phyloP scores from a whole-genome alignment of 2,329 filamentous ascomycete species.

The Aureobasidium sp. region DNA sequence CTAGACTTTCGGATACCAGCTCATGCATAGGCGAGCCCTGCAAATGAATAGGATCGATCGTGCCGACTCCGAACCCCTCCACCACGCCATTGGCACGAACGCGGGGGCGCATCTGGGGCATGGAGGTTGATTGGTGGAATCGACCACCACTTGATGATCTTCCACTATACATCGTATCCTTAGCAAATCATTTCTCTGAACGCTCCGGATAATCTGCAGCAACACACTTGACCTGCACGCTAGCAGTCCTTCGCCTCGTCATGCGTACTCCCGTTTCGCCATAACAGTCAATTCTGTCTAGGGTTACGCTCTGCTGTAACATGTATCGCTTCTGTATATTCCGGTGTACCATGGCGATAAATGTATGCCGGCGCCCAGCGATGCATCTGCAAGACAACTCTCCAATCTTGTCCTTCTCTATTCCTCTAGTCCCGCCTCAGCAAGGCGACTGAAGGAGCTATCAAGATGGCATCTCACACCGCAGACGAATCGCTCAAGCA shows the following conservation, averaged over 20 bases:
- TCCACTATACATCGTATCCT: not conserved
- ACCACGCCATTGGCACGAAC: not conserved
- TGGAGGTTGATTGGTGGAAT: conserved; percentile 9
- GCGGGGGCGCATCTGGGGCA: conserved; percentile 1
- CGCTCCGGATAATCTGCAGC: not conserved
- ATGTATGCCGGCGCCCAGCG: not conserved
- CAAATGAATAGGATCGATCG: not conserved
- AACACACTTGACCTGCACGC: not conserved
- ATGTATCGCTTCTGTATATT: not conserved
- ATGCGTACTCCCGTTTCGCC: not conserved
- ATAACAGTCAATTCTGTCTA: not conserved
- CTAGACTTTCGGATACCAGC: not conserved
- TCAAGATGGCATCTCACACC: conserved; percentile 6
- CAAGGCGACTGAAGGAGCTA: not conserved
- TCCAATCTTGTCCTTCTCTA: not conserved
- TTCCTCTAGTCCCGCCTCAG: not conserved
- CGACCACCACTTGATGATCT: not conserved
- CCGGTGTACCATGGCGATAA: conserved; percentile 1
- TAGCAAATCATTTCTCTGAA: conserved; percentile 2
- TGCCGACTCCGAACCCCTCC: not conserved
- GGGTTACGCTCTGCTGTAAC: not conserved
- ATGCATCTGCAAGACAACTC: not conserved
- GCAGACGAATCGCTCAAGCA: conserved; percentile 14
- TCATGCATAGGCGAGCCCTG: conserved; percentile 2
- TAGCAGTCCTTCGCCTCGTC: not conserved